Conservation (phyloP, 768 basidiomycete species). For the Tricholoma furcatifolium region DNA sequence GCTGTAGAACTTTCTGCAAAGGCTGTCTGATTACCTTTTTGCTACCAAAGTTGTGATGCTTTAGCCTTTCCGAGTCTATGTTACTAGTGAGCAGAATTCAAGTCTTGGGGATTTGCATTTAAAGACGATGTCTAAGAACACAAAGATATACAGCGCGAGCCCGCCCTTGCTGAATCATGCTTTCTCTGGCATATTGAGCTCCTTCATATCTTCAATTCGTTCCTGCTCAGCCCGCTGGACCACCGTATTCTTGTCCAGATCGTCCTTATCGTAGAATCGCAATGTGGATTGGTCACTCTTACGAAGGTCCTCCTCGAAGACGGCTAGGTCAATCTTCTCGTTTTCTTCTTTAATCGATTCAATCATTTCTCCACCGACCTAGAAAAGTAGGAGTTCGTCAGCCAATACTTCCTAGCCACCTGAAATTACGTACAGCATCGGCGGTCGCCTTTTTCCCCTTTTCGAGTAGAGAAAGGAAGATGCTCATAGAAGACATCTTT, state of each 20-base stretch:
- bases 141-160: not conserved
- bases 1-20: constrained; percentile 76
- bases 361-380: not conserved
- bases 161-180: not conserved
- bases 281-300: not conserved
- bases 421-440: not conserved
- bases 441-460: not conserved
- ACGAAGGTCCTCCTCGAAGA: not conserved
- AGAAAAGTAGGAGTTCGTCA: not conserved
- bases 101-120: not conserved
- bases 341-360: not conserved
- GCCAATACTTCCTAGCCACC: not conserved
- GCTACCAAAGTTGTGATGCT: too few species aligned
- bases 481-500: not conserved
- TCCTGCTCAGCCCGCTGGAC: not conserved
- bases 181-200: not conserved
- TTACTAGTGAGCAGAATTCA: not conserved
- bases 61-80: too few species aligned
- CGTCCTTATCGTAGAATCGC: not conserved
- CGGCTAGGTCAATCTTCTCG: not conserved
- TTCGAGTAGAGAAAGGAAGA: not conserved
- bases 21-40: constrained; percentile 14
- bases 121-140: not conserved
- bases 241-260: not conserved
- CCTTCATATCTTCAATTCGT: not conserved